A percentile compares a stretch with the other conserved stretches of the same genome.
Evolutionary conservation across 2,329 filamentous ascomycete genomes (phyloP).

Genomic region (Sarocladiaceae sp.): DNA sequence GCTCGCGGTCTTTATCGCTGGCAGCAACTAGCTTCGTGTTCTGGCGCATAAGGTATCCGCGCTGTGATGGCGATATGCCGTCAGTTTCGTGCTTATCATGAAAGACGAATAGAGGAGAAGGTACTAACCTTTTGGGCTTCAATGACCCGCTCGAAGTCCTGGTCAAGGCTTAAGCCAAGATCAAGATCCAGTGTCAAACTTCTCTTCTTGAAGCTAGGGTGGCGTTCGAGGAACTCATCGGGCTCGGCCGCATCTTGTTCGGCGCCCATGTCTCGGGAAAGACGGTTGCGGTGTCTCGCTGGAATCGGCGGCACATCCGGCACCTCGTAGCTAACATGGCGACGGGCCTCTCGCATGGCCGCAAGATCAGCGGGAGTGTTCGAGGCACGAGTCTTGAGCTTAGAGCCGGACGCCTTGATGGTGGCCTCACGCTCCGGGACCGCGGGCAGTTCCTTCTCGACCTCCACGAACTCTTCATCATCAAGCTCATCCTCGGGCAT

Average conservation of each 20-base stretch:
- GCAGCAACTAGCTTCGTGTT: conserved; percentile 96
- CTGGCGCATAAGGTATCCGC: conserved; percentile 96
- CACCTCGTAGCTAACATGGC: conserved; percentile 76
- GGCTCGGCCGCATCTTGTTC: conserved; percentile 12
- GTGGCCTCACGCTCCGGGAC: conserved; percentile 83
- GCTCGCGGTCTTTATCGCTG: conserved; percentile 66
- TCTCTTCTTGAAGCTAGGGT: conserved; percentile 73
- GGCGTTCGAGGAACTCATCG: conserved; percentile 50
- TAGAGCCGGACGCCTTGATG: conserved; percentile 82
- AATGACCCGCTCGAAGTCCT: conserved; percentile 92
- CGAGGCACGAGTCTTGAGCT: conserved; percentile 83
- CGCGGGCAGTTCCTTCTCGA: conserved; percentile 23
- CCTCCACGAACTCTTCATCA: conserved; percentile 29
- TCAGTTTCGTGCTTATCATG: conserved; percentile 51
- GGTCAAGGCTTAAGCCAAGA: conserved; percentile 79
- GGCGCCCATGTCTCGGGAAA: conserved; percentile 43
- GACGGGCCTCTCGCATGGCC: conserved; percentile 80
- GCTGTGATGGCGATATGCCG: conserved; percentile 69
- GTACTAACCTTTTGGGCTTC: conserved; percentile 92
- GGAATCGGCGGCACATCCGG: conserved; percentile 58
- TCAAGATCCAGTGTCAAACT: conserved; percentile 81
- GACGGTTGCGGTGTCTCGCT: conserved; percentile 52
- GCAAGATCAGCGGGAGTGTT: conserved; percentile 79
- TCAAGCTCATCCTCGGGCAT: conserved; percentile 37
- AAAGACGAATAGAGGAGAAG: conserved; percentile 20